phyloP scores from a whole-genome alignment of 345 rosid species.

The Pugionium cornutum region DNA sequence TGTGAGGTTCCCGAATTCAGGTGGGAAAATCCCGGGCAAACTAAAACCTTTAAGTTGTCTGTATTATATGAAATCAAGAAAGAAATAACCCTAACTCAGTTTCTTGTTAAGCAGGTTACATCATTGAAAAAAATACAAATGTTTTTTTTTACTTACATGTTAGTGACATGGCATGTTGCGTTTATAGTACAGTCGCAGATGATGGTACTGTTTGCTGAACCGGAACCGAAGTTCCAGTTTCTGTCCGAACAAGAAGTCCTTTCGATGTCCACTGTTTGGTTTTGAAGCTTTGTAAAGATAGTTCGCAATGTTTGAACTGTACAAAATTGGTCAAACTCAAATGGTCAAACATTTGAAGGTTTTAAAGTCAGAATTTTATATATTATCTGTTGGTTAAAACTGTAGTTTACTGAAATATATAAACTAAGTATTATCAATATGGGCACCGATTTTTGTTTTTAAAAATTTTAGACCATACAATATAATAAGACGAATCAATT shows the following conservation, averaged over 20 bases:
- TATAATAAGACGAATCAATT: not conserved
- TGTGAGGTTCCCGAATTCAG: constrained; percentile 64
- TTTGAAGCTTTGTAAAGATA: constrained; percentile 47
- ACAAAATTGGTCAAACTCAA: not conserved
- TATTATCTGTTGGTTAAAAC: no score
- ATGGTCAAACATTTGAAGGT: constrained; percentile 18
- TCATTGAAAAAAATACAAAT: not conserved
- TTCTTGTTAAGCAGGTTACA: not conserved
- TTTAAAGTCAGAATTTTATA: constrained; percentile 6
- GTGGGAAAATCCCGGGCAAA: constrained; percentile 65
- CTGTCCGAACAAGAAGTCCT: constrained; percentile 49
- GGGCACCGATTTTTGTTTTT: not conserved
- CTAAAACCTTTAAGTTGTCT: constrained; percentile 58
- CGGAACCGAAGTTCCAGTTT: constrained; percentile 35
- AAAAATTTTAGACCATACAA: not conserved
- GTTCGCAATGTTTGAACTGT: constrained; percentile 56
- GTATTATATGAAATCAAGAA: constrained; percentile 16
- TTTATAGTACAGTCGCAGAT: constrained; percentile 53
- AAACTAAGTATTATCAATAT: no score
- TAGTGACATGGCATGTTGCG: constrained; percentile 57
- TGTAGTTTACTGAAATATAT: not conserved
- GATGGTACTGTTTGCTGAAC: constrained; percentile 32
- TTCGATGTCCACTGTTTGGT: constrained; percentile 36
- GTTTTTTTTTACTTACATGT: constrained; percentile 45
- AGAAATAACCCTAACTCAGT: not conserved